phyloP scores from a whole-genome alignment of 352 stramenopile genomes.

The Pythium oligandrum region DNA sequence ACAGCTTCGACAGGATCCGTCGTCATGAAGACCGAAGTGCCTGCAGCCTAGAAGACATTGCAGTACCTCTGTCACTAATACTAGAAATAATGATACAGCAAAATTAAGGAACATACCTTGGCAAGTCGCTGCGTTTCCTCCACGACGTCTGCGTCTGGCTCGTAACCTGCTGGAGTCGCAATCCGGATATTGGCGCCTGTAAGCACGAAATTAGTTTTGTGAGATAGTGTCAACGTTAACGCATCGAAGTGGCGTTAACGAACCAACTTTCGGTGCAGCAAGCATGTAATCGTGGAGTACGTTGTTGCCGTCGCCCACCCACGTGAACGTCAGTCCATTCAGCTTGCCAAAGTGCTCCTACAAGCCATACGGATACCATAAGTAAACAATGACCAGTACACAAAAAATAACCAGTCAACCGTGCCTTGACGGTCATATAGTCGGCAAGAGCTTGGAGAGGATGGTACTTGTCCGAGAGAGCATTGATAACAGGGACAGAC shows the following conservation, averaged over 20 bases:
- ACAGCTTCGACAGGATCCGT: conserved; percentile 92
- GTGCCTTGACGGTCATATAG: conserved; percentile 94
- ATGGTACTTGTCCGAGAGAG: conserved; percentile 97
- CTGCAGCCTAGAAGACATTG: conserved; percentile 20
- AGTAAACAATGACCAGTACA: background rate
- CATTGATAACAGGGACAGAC: conserved; percentile 97
- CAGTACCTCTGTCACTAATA: no score
- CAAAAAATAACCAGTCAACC: background rate
- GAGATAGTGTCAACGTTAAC: background rate
- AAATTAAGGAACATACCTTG: conserved; percentile 18
- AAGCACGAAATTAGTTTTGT: background rate
- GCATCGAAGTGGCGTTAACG: conserved; percentile 17
- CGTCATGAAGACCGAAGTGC: conserved; percentile 77
- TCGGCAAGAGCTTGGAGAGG: conserved; percentile 97
- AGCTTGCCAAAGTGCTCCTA: conserved; percentile 83
- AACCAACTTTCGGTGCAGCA: conserved; percentile 83
- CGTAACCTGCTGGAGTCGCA: conserved; percentile 91
- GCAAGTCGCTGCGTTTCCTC: conserved; percentile 87
- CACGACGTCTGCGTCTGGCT: conserved; percentile 87
- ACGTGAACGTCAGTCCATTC: conserved; percentile 92
- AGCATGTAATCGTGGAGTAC: conserved; percentile 97
- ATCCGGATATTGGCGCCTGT: conserved; percentile 91
- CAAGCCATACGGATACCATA: conserved; percentile 1
- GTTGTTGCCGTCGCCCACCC: conserved; percentile 99
- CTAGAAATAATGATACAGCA: no score